Evolutionary conservation across 2,329 filamentous ascomycete species (phyloP).

Genomic region (Ciborinia camelliae): DNA sequence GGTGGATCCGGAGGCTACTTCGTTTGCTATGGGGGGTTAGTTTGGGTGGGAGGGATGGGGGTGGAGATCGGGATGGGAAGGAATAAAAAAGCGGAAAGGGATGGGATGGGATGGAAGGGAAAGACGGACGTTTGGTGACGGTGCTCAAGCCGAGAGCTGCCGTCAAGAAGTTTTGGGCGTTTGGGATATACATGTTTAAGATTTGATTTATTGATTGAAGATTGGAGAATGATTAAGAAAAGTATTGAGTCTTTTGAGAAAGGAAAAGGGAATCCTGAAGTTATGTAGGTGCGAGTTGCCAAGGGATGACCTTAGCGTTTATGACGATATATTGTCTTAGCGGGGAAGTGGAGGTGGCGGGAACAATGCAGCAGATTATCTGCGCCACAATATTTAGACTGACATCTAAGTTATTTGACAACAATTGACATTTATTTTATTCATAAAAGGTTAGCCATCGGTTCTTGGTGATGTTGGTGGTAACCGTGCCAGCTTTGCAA

Average conservation of each 20-base stretch:
- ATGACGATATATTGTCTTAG: constrained; percentile 1
- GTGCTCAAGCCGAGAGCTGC: constrained; percentile 28
- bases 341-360: constrained; percentile 8
- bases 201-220: neutral
- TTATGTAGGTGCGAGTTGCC: constrained; percentile 1
- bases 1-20: constrained; percentile 39
- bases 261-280: too few species aligned
- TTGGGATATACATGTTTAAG: constrained; percentile 32
- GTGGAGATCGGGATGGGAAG: too few species aligned
- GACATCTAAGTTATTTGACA: neutral
- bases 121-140: constrained; percentile 24
- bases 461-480: neutral
- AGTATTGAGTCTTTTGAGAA: too few species aligned
- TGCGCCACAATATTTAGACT: neutral
- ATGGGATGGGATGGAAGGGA: neutral
- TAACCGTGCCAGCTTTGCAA: neutral
- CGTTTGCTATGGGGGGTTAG: constrained; percentile 24
- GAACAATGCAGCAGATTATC: too few species aligned
- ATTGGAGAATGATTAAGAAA: neutral
- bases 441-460: neutral
- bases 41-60: neutral
- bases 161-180: constrained; percentile 28
- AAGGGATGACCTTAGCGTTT: neutral
- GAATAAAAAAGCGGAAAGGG: neutral
- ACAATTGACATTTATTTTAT: neutral